A percentile compares a stretch with the other conserved stretches of the same genome.
Conservation (phyloP, 2,329 filamentous ascomycete species). For the Cladophialophora immunda region DNA sequence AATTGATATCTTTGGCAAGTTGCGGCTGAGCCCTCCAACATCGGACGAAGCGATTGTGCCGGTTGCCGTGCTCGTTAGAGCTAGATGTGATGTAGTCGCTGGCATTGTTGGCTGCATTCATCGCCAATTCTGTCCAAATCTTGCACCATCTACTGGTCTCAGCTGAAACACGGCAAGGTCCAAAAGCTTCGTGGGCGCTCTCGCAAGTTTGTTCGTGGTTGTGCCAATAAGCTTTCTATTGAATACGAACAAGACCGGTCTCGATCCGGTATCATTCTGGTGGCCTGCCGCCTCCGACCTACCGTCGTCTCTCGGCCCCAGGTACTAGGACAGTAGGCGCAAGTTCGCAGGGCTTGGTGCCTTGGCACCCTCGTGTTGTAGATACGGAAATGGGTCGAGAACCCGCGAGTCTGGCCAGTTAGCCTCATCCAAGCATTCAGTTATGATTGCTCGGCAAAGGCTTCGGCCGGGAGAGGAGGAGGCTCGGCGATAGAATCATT, state of each 20-base stretch:
- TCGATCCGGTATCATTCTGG: not conserved
- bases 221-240: not conserved
- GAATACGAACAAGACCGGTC: constrained; percentile 4
- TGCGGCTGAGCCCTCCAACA: not conserved
- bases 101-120: not conserved
- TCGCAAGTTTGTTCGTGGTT: not conserved
- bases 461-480: not conserved
- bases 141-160: not conserved
- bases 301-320: not conserved
- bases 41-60: not conserved
- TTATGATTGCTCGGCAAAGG: not conserved
- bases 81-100: not conserved
- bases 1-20: not conserved
- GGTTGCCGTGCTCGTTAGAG: not conserved
- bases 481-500: not conserved
- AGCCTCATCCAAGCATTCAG: not conserved
- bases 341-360: not conserved
- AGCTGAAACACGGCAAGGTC: not conserved
- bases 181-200: not conserved
- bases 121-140: not conserved
- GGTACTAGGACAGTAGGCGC: not conserved
- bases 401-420: not conserved
- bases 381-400: not conserved
- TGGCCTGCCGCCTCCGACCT: not conserved
- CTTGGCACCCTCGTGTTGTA: not conserved